A percentile compares a stretch with the other conserved stretches of the same genome.
Evolutionary conservation across 2,329 filamentous ascomycete genomes (phyloP).

Genomic region (Zymoseptoria passerinii): DNA sequence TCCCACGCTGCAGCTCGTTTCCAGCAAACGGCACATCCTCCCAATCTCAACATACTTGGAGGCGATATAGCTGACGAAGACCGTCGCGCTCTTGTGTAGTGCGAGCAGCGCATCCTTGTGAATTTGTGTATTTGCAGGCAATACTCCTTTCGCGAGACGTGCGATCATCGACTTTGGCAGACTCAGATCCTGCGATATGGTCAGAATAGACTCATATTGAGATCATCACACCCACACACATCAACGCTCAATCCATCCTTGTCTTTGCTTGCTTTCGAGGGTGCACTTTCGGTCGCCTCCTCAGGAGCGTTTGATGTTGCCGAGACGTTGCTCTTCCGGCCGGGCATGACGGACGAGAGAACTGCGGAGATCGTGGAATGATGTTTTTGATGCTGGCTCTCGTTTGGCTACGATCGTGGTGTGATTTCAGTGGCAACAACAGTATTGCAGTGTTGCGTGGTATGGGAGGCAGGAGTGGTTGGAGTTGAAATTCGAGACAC

Average conservation of each 20-base stretch:
- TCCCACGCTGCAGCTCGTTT: neutral
- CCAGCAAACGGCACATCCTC: neutral
- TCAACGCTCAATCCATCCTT: conserved; percentile 39
- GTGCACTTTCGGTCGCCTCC: conserved; percentile 25
- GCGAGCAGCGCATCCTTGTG: conserved; percentile 74
- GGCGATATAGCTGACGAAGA: conserved; percentile 75
- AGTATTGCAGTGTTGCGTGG: neutral
- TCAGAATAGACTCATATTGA: neutral
- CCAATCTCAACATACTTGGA: conserved; percentile 52
- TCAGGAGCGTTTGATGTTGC: conserved; percentile 32
- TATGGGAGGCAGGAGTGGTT: neutral
- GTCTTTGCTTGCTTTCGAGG: conserved; percentile 16
- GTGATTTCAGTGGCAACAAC: neutral
- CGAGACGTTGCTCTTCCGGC: conserved; percentile 41
- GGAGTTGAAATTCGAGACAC: conserved; percentile 3
- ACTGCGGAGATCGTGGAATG: neutral
- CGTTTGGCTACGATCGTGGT: neutral
- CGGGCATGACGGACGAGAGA: conserved; percentile 32
- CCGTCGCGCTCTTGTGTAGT: conserved; percentile 71
- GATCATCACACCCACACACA: conserved; percentile 20
- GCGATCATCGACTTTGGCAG: conserved; percentile 76
- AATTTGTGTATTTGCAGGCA: conserved; percentile 74
- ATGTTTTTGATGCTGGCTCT: neutral
- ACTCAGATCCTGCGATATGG: conserved; percentile 10
- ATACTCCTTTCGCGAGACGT: conserved; percentile 67